Conservation (phyloP, 495 filamentous ascomycete species). For the Hypoxylon rickii region DNA sequence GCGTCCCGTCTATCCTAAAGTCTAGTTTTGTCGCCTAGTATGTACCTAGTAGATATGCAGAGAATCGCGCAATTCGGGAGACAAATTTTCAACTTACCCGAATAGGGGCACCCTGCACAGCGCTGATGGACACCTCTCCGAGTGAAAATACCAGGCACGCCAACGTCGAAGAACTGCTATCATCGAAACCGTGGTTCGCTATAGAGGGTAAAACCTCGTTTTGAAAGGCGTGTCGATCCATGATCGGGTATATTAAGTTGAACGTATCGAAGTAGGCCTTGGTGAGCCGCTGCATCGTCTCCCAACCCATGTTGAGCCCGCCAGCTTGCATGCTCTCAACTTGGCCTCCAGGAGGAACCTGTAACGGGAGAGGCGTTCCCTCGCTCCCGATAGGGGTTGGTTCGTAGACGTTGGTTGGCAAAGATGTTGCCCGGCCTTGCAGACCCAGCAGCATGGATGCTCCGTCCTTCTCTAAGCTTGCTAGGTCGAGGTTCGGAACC, state of each 20-base stretch:
- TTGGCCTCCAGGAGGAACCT: slow-evolving; percentile 15
- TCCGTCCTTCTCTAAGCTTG: slow-evolving; percentile 48
- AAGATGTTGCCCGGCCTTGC: slow-evolving; percentile 41
- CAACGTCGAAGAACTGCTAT: slow-evolving; percentile 52
- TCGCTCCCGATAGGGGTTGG: slow-evolving; percentile 15
- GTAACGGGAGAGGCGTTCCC: slow-evolving; percentile 21
- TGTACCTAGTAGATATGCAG: too few relatives aligned
- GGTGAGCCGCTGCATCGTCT: slow-evolving; percentile 54
- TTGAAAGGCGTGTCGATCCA: slow-evolving; percentile 57
- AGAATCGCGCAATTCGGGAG: too few relatives aligned
- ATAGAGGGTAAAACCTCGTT: slow-evolving; percentile 51
- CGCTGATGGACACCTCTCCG: slow-evolving; percentile 58
- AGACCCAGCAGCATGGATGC: slow-evolving; percentile 52
- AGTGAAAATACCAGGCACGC: slow-evolving; percentile 62
- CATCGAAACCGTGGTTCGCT: slow-evolving; percentile 55
- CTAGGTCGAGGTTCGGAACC: slow-evolving; percentile 37
- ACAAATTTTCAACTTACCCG: slow-evolving; percentile 23
- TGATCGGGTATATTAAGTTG: slow-evolving; percentile 60
- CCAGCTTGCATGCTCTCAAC: slow-evolving; percentile 34
- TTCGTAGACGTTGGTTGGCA: slow-evolving; percentile 36
- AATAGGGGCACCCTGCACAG: slow-evolving; percentile 50
- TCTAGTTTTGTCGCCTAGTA: too few relatives aligned
- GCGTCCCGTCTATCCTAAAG: neutral
- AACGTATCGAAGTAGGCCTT: slow-evolving; percentile 60
- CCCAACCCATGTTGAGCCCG: slow-evolving; percentile 43